These are phyloP conservation scores for Pichia nanzhaoensis DNA, from an alignment of 805 yeast genomes.

Conservation along the genomic window DNA sequence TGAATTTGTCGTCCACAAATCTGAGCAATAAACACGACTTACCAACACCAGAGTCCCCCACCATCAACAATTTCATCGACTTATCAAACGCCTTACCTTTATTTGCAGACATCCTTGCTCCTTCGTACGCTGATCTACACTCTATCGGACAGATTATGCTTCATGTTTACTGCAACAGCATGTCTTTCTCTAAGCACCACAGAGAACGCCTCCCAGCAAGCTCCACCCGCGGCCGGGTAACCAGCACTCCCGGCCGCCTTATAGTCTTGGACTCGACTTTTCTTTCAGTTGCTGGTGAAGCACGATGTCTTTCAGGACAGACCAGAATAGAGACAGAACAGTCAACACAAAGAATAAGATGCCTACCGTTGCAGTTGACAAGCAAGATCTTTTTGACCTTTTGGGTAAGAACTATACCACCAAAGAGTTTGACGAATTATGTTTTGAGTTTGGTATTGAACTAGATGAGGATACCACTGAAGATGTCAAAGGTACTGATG, in stretches of 20 bases:
- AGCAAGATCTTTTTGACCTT: slow-evolving; percentile 80
- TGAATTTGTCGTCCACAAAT: slow-evolving; percentile 94
- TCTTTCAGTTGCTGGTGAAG: no score
- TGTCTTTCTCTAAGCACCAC: no score
- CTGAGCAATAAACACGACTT: slow-evolving; percentile 85
- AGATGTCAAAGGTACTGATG: slow-evolving; percentile 59
- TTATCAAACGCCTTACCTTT: slow-evolving; percentile 76
- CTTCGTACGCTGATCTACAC: no score
- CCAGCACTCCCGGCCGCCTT: no score
- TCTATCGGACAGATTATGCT: no score
- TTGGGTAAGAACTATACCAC: slow-evolving; percentile 67
- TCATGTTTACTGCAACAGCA: no score
- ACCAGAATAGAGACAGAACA: no score
- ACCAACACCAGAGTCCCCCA: slow-evolving; percentile 89
- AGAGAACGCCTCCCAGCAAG: no score
- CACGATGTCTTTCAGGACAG: no score
- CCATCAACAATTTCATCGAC: slow-evolving; percentile 84
- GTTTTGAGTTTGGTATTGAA: slow-evolving; percentile 97
- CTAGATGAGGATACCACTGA: slow-evolving; percentile 95
- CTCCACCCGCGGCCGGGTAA: no score
- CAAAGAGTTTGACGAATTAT: slow-evolving; percentile 91
- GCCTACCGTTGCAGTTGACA: slow-evolving; percentile 97
- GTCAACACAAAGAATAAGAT: slow-evolving; percentile 22
- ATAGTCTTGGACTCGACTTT: no score
- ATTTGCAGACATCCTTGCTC: slow-evolving; percentile 38